phyloP scores from a whole-genome alignment of 306 rosid species.

The peach (Prunus persica) region DNA sequence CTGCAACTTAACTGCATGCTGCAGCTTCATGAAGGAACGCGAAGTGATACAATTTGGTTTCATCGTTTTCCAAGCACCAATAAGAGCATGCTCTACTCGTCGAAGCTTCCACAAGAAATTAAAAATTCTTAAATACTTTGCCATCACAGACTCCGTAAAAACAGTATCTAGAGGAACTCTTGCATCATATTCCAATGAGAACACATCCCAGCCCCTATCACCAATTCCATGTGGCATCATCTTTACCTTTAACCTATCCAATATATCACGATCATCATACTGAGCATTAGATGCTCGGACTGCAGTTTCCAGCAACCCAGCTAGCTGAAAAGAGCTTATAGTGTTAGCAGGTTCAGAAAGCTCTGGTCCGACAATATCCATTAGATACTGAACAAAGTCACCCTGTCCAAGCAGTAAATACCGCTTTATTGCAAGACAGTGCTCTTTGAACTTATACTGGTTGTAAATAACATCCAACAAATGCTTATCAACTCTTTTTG shows the following conservation, averaged over 20 bases:
- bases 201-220: slow-evolving; percentile 97
- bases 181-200: slow-evolving; percentile 91
- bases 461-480: slow-evolving; percentile 79
- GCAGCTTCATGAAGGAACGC: slow-evolving; percentile 72
- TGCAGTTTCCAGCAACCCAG: slow-evolving; percentile 91
- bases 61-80: slow-evolving; percentile 95
- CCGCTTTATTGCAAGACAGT: slow-evolving; percentile 92
- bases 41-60: slow-evolving; percentile 93
- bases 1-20: slow-evolving; percentile 61
- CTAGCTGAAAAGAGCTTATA: slow-evolving; percentile 85
- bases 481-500: slow-evolving; percentile 90
- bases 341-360: slow-evolving; percentile 96
- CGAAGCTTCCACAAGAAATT: slow-evolving; percentile 97
- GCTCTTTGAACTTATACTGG: slow-evolving; percentile 87
- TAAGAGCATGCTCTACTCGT: slow-evolving; percentile 94
- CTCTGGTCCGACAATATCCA: slow-evolving; percentile 96
- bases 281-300: slow-evolving; percentile 92
- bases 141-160: slow-evolving; percentile 93
- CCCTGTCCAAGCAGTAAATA: slow-evolving; percentile 93
- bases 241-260: slow-evolving; percentile 89
- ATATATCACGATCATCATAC: slow-evolving; percentile 86
- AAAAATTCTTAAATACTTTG: slow-evolving; percentile 81
- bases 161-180: slow-evolving; percentile 87
- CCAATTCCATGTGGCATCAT: slow-evolving; percentile 98
- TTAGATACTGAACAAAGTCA: slow-evolving; percentile 92